A percentile compares a stretch with the other conserved stretches of the same genome.
These are phyloP conservation scores for Penicillium nordicum DNA, from an alignment of 2,329 filamentous ascomycete species.

Conservation along the genomic window DNA sequence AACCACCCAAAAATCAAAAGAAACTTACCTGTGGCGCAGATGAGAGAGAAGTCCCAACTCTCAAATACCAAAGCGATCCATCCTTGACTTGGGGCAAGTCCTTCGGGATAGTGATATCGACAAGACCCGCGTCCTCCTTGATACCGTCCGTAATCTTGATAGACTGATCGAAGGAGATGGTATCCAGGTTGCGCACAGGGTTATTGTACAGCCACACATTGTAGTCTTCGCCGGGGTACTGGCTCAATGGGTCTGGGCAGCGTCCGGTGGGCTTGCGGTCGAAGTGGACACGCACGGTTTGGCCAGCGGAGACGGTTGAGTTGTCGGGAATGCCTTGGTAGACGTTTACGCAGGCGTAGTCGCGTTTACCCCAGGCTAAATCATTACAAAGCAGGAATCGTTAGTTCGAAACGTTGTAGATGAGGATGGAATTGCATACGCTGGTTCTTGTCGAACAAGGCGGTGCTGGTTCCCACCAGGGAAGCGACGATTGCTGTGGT, in stretches of 20 bases:
- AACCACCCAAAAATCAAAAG: not conserved
- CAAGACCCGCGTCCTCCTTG: conserved; percentile 14
- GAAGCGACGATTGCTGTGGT: conserved; percentile 23
- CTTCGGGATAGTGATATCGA: conserved; percentile 26
- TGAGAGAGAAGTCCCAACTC: conserved; percentile 21
- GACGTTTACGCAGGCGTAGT: conserved; percentile 34
- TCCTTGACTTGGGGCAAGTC: conserved; percentile 26
- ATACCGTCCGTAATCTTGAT: conserved; percentile 23
- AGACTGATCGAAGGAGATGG: conserved; percentile 19
- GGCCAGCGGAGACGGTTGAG: conserved; percentile 27
- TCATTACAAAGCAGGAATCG: not conserved
- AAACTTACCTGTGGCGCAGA: conserved; percentile 30
- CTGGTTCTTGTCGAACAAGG: conserved; percentile 32
- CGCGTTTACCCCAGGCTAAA: conserved; percentile 35
- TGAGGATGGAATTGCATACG: conserved; percentile 18
- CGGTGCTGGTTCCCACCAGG: conserved; percentile 24
- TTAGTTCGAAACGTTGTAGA: not conserved
- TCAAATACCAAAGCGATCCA: conserved; percentile 30
- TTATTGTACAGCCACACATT: conserved; percentile 32
- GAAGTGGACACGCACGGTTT: conserved; percentile 26
- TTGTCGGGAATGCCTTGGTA: conserved; percentile 33
- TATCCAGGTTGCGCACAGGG: conserved; percentile 23
- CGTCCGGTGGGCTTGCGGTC: conserved; percentile 26
- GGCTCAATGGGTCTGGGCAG: conserved; percentile 21
- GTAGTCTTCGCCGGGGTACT: conserved; percentile 26